These are phyloP conservation scores for Zygosaccharomyces bailii DNA, from an alignment of 805 yeast species.

Conservation along the genomic window DNA sequence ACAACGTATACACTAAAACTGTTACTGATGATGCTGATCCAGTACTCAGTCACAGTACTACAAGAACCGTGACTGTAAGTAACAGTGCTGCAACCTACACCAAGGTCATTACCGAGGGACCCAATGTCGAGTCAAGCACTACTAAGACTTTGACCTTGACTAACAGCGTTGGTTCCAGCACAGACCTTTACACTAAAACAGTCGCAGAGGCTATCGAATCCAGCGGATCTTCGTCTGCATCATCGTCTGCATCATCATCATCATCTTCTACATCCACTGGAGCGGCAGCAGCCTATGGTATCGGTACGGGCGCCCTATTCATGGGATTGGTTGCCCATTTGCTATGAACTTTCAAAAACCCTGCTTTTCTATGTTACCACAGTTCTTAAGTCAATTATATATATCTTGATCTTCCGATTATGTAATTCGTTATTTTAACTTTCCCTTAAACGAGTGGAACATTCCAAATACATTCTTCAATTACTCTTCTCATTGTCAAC, in stretches of 20 bases:
- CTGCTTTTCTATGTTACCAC: neutral
- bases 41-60: slow-evolving; percentile 9
- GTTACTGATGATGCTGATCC: slow-evolving; percentile 14
- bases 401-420: neutral
- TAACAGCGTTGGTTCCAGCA: slow-evolving; percentile 3
- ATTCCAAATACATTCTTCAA: no score
- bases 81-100: slow-evolving; percentile 11
- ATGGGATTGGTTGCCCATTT: slow-evolving; percentile 5
- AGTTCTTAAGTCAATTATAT: no score
- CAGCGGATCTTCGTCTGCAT: slow-evolving; percentile 1
- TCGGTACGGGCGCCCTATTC: slow-evolving; percentile 2
- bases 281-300: slow-evolving; percentile 5
- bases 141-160: slow-evolving; percentile 8
- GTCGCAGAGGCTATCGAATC: slow-evolving; percentile 3
- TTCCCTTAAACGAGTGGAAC: no score
- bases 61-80: slow-evolving; percentile 9
- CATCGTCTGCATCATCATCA: slow-evolving; percentile 5
- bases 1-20: slow-evolving; percentile 11
- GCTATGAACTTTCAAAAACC: neutral
- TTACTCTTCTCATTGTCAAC: no score
- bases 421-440: no score
- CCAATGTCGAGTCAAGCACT: slow-evolving; percentile 7
- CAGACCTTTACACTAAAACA: slow-evolving; percentile 11
- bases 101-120: slow-evolving; percentile 11
- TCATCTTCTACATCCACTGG: neutral